phyloP scores from a whole-genome alignment of 495 filamentous ascomycete genomes.

The Xanthoparmelia taractica region DNA sequence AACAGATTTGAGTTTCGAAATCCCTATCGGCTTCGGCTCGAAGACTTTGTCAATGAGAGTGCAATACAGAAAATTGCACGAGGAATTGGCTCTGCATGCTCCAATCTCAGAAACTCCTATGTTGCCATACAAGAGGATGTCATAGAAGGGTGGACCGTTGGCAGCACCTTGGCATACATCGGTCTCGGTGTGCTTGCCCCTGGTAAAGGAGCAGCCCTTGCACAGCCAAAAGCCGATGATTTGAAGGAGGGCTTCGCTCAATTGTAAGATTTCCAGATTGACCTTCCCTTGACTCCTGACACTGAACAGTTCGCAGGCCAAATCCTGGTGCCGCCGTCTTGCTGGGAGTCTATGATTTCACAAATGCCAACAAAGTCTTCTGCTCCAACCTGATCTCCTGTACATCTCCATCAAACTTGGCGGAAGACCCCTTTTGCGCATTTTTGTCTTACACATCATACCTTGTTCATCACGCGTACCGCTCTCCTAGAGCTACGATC shows the following conservation, averaged over 20 bases:
- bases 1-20: constrained; percentile 99
- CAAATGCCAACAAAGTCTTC: constrained; percentile 90
- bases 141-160: constrained; percentile 82
- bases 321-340: constrained; percentile 68
- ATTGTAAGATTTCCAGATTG: constrained; percentile 42
- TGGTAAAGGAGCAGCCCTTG: constrained; percentile 46
- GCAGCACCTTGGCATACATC: constrained; percentile 72
- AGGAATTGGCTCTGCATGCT: constrained; percentile 64
- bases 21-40: constrained; percentile 87
- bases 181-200: constrained; percentile 71
- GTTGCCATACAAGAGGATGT: constrained; percentile 86
- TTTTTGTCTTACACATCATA: constrained; percentile 90
- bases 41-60: constrained; percentile 92
- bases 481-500: constrained; percentile 63
- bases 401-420: constrained; percentile 50
- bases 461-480: constrained; percentile 84
- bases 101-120: constrained; percentile 61
- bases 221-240: constrained; percentile 58
- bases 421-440: constrained; percentile 67
- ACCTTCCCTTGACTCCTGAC: background rate
- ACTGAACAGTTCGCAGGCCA: constrained; percentile 49
- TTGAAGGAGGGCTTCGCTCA: constrained; percentile 68
- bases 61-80: constrained; percentile 75
- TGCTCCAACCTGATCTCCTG: constrained; percentile 71
- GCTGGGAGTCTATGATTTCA: constrained; percentile 86